Conservation (phyloP, 805 yeast genomes). For the Blastobotrys attinorum region DNA sequence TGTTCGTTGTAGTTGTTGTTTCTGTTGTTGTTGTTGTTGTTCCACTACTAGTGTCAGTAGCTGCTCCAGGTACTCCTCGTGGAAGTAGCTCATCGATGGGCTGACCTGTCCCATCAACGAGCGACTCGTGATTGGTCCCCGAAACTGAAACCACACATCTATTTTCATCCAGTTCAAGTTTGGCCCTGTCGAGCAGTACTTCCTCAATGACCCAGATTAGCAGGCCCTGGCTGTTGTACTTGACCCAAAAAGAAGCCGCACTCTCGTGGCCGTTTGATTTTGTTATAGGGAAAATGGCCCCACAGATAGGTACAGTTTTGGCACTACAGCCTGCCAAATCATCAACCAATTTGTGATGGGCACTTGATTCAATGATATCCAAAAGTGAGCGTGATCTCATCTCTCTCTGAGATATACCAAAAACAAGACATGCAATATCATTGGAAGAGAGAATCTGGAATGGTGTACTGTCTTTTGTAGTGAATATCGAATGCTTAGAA, state of each 20-base stretch:
- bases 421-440: constrained; percentile 80
- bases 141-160: neutral
- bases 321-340: neutral
- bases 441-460: constrained; percentile 80
- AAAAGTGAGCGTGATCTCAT: constrained; percentile 56
- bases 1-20: too few relatives aligned
- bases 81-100: constrained; percentile 17
- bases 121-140: neutral
- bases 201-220: constrained; percentile 83
- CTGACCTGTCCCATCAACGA: neutral
- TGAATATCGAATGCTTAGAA: constrained; percentile 70
- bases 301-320: constrained; percentile 35
- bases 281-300: constrained; percentile 75
- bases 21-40: too few relatives aligned
- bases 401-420: constrained; percentile 66
- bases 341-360: neutral
- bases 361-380: constrained; percentile 41
- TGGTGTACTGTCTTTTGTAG: constrained; percentile 65
- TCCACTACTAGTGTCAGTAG: too few relatives aligned
- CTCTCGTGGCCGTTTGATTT: constrained; percentile 59
- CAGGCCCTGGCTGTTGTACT: constrained; percentile 47
- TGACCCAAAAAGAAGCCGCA: constrained; percentile 91
- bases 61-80: too few relatives aligned
- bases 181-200: constrained; percentile 39
- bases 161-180: neutral